phyloP scores from a whole-genome alignment of 441 rosid species.

The Pelargonium citronellum region DNA sequence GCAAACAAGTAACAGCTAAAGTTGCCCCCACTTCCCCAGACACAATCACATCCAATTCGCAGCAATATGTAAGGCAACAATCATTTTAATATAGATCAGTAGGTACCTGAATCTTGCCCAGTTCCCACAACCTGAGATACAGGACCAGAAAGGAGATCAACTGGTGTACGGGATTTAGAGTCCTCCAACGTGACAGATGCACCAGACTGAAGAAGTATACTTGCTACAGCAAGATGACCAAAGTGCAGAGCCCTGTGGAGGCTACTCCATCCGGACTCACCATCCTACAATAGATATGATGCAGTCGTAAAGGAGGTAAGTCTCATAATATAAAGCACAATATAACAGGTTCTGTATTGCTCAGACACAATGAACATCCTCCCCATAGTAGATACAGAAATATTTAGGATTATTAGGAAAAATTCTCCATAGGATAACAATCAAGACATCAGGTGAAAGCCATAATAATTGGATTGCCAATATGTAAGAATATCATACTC shows the following conservation, averaged over 20 bases:
- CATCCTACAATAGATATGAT: constrained; percentile 55
- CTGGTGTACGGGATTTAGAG: constrained; percentile 63
- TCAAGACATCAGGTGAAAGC: constrained; percentile 3
- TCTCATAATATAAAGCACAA: neutral
- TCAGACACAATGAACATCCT: constrained; percentile 1
- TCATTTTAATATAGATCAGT: constrained; percentile 18
- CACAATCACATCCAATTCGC: constrained; percentile 8
- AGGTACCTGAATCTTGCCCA: constrained; percentile 49
- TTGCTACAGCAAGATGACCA: constrained; percentile 97
- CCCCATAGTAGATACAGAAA: neutral
- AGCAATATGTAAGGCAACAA: constrained; percentile 13
- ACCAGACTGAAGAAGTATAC: constrained; percentile 69
- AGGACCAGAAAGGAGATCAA: constrained; percentile 91
- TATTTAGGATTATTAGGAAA: neutral
- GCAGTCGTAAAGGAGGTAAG: neutral
- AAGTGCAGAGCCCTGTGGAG: constrained; percentile 96
- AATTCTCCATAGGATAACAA: neutral
- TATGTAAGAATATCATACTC: neutral
- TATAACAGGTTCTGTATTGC: neutral
- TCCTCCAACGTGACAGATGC: constrained; percentile 76
- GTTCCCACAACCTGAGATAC: constrained; percentile 61
- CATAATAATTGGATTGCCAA: neutral
- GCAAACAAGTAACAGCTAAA: constrained; percentile 21
- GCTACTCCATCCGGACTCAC: constrained; percentile 99
- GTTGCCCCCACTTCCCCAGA: constrained; percentile 12